A percentile compares a stretch with the other conserved stretches of the same genome.
phyloP scores from a whole-genome alignment of 768 basidiomycete genomes.

The Leccinum subtestaceum region DNA sequence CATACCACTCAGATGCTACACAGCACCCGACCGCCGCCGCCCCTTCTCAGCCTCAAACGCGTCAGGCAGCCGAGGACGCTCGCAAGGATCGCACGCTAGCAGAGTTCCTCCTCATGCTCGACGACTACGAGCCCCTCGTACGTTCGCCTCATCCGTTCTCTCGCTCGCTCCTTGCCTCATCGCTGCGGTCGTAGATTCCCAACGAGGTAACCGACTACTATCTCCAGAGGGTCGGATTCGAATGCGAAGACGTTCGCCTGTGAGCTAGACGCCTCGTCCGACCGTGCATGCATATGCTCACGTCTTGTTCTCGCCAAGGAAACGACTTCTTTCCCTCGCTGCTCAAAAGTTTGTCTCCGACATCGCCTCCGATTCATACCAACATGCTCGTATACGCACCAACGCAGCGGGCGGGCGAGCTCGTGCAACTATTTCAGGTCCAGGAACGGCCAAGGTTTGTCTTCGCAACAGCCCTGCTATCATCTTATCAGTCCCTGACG shows the following conservation, averaged over 20 bases:
- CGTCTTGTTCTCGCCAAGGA: constrained; percentile 45
- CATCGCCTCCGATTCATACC: constrained; percentile 94
- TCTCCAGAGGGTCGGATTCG: constrained; percentile 92
- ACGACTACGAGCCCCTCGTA: constrained; percentile 95
- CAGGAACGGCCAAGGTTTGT: constrained; percentile 63
- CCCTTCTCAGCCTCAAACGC: constrained; percentile 43
- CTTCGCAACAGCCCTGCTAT: not conserved
- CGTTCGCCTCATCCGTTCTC: constrained; percentile 25
- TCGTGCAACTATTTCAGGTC: constrained; percentile 52
- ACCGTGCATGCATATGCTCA: not conserved
- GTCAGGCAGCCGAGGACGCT: constrained; percentile 75
- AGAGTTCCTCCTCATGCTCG: constrained; percentile 93
- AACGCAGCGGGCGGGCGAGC: constrained; percentile 77
- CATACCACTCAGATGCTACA: constrained; percentile 22
- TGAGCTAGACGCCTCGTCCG: constrained; percentile 37
- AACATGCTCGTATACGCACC: constrained; percentile 93
- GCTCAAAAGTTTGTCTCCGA: constrained; percentile 98
- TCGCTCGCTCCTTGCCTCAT: not conserved
- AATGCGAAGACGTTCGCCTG: constrained; percentile 92
- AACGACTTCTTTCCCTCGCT: constrained; percentile 90
- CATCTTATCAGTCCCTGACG: constrained; percentile 7
- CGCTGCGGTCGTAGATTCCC: constrained; percentile 62
- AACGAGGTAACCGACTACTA: constrained; percentile 98
- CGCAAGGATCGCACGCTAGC: constrained; percentile 87
- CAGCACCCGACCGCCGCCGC: constrained; percentile 18